Conservation (phyloP, 352 stramenopile genomes). For the Pythium utonaiense region DNA sequence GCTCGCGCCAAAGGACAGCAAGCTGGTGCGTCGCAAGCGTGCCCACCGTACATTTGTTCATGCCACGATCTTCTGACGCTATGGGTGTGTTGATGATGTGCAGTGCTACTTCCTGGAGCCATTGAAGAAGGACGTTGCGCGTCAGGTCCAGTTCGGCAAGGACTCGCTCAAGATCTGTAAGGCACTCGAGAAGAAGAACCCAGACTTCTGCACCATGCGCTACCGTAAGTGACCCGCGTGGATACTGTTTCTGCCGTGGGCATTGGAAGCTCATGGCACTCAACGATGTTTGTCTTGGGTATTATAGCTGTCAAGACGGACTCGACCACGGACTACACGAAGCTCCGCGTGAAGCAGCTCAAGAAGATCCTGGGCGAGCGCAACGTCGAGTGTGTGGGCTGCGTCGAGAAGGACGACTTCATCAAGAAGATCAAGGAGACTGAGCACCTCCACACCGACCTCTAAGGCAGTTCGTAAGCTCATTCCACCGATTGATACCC, state of each 20-base stretch:
- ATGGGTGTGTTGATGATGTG: conserved; percentile 5
- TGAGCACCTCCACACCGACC: conserved; percentile 72
- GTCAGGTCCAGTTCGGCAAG: conserved; percentile 91
- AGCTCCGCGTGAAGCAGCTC: conserved; percentile 94
- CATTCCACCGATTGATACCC: not conserved
- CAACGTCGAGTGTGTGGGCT: conserved; percentile 91
- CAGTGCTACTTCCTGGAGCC: conserved; percentile 94
- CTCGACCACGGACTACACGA: conserved; percentile 92
- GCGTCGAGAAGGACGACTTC: conserved; percentile 94
- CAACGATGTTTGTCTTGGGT: not conserved
- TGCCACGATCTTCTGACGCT: not conserved
- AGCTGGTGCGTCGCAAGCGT: conserved; percentile 63
- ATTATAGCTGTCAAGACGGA: conserved; percentile 90
- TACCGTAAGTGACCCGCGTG: conserved; percentile 86
- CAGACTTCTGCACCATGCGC: conserved; percentile 92
- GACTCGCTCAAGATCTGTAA: conserved; percentile 93
- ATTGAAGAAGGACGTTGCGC: conserved; percentile 92
- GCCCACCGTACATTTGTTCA: not conserved
- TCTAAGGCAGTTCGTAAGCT: conserved; percentile 51
- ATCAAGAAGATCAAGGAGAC: conserved; percentile 93
- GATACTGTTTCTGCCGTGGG: too few relatives aligned
- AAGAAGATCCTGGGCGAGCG: conserved; percentile 92
- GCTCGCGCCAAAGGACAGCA: conserved; percentile 88
- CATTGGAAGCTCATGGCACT: too few relatives aligned
- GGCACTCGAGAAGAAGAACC: conserved; percentile 92